These are phyloP conservation scores for Zelonia costaricensis DNA, from an alignment of 208 protist genomes.

Conservation along the genomic window DNA sequence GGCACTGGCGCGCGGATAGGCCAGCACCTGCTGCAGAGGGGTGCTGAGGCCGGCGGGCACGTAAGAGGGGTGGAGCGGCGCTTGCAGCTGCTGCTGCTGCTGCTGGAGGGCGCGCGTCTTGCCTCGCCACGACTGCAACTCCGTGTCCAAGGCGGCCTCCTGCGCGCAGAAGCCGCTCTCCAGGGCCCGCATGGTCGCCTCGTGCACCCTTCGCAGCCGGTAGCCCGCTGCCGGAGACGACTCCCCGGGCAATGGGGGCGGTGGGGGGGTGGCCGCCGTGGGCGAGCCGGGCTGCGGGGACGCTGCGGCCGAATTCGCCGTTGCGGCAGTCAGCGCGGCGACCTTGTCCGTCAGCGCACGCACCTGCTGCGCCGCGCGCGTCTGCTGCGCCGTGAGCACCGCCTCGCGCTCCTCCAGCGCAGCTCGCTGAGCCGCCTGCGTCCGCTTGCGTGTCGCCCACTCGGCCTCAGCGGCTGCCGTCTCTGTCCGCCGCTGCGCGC, in stretches of 20 bases:
- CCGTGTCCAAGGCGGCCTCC: conserved; percentile 27
- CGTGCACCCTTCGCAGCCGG: conserved; percentile 17
- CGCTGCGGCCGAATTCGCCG: conserved; percentile 1
- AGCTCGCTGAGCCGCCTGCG: conserved; percentile 5
- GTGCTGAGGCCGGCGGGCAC: conserved; percentile 13
- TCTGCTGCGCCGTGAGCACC: conserved; percentile 9
- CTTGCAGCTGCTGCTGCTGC: not conserved
- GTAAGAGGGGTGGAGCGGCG: not conserved
- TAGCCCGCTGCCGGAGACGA: conserved; percentile 2
- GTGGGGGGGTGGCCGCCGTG: not conserved
- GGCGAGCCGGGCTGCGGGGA: not conserved
- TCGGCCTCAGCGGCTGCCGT: conserved; percentile 16
- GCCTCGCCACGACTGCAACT: conserved; percentile 23
- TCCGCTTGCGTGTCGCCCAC: conserved; percentile 1
- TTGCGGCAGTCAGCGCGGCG: not conserved
- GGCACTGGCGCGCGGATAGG: not conserved
- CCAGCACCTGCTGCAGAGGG: conserved; percentile 16
- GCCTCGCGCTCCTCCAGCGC: conserved; percentile 7
- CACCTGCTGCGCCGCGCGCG: conserved; percentile 12
- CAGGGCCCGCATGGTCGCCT: conserved; percentile 28
- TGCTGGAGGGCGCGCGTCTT: conserved; percentile 16
- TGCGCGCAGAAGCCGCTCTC: conserved; percentile 41
- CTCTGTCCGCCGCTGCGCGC: conserved; percentile 17
- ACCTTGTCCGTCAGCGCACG: conserved; percentile 9
- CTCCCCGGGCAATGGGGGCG: not conserved